Evolutionary conservation across 352 stramenopile genomes (phyloP), one percentile per base, ranked within the genome.

Genomic region (Pythium coloratum): DNA sequence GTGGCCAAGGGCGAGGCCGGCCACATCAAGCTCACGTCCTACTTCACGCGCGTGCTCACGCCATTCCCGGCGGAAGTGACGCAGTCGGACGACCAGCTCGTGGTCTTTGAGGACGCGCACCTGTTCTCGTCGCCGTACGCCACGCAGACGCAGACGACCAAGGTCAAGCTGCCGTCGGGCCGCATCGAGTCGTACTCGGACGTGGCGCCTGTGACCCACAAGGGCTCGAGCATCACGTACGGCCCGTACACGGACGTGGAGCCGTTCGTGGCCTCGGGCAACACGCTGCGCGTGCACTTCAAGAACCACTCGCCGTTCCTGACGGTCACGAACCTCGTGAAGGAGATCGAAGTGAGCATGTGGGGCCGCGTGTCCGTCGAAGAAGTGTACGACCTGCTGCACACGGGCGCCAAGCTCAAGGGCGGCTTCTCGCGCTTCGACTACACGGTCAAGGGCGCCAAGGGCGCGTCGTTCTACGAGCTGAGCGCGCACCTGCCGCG

Each of bases 331-430:
- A 89, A 85, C 55, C 76, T 96, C 24, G 83, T 88, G 20, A 89
- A 88, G 62, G 89, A 96, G 69, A 81, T 97, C 60, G 88, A 97
- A 82, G 85, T 97, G 60, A 95, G 86, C 38, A 93, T 95, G 85
- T 97, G 89, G 89, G 89, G 89, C 30, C 85, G 86, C 65, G 87
- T 97, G 60, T 90, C 86, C 3, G 78, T 95, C 28, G 89, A 97
- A 64, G 89, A 97, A 59, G 87, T 96, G 38, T 94, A 94, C 68
- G 88, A 96, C 69, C 55, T 96, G 69, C 73, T 87, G 53, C 86
- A 97, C 81, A 93, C 88, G 42, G 89, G 89, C 38, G 89, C 89
- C 36, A 84, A 80, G 66, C 81, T 97, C 58, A 92, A 87, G 62
- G 89, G 88, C 50, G 84, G 86, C 14, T 97, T 97, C 70, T 95